Conservation (phyloP, 2,329 filamentous ascomycete genomes). For the Thermoascus crustaceus region DNA sequence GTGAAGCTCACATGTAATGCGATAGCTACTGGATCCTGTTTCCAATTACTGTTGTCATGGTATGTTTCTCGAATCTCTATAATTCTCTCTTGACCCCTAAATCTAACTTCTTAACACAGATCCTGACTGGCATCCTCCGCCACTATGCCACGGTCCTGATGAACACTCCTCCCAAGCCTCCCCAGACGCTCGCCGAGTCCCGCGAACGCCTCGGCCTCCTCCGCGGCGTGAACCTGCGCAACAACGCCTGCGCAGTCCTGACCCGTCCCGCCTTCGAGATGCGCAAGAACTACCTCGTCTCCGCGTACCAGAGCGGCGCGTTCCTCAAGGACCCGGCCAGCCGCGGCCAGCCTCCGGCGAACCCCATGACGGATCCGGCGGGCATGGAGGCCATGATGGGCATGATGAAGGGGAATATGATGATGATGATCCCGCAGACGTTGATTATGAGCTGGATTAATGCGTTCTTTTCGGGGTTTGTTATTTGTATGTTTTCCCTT, state of each 20-base stretch:
- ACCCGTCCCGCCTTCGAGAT: conserved; percentile 67
- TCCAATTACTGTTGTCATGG: conserved; percentile 96
- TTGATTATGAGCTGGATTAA: conserved; percentile 99
- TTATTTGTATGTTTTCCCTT: conserved; percentile 63
- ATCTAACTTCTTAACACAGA: conserved; percentile 38
- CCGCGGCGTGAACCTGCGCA: conserved; percentile 75
- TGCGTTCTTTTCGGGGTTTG: conserved; percentile 95
- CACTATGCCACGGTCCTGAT: conserved; percentile 95
- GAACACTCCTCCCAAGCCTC: conserved; percentile 71
- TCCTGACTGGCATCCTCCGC: conserved; percentile 87
- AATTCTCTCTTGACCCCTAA: conserved; percentile 3
- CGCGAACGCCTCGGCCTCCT: conserved; percentile 81
- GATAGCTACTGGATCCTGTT: conserved; percentile 96
- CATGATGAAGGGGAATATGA: conserved; percentile 99
- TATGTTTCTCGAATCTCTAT: conserved; percentile 27
- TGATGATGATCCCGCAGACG: conserved; percentile 98
- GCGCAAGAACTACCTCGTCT: conserved; percentile 72
- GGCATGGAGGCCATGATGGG: conserved; percentile 99
- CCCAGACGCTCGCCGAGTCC: conserved; percentile 49
- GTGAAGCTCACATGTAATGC: conserved; percentile 9
- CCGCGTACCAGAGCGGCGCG: conserved; percentile 73
- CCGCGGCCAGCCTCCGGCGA: conserved; percentile 78
- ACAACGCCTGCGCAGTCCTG: conserved; percentile 73
- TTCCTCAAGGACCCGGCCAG: conserved; percentile 85
- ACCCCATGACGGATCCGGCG: conserved; percentile 89